Percentiles rank a stretch among this genome's conserved stretches.
Conservation (phyloP, 73 alveolate genomes). For the Urostyla sp. region DNA sequence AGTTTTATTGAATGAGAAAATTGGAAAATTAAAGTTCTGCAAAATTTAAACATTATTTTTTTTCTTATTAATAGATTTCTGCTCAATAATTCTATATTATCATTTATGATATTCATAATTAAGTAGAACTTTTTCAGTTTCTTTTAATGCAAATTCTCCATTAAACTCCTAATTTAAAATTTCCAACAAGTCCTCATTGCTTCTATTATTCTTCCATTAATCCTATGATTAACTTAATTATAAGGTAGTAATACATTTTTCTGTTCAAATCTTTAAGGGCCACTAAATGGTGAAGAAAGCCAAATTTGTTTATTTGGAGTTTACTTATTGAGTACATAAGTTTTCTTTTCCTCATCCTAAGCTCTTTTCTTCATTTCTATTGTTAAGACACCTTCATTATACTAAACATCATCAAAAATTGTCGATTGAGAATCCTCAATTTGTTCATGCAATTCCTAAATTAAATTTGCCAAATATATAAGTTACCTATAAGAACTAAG, state of each 20-base stretch:
- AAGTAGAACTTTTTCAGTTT: conserved; percentile 5
- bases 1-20: neutral
- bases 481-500: neutral
- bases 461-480: neutral
- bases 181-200: conserved; percentile 14
- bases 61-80: no score
- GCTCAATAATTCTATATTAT: no score
- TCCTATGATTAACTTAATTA: no score
- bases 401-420: conserved; percentile 46
- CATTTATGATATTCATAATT: conserved; percentile 20
- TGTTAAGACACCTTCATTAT: conserved; percentile 67
- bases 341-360: conserved; percentile 55
- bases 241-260: no score
- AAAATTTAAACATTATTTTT: no score
- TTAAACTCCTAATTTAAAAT: conserved; percentile 27
- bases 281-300: conserved; percentile 68
- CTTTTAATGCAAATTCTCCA: neutral
- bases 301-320: conserved; percentile 68
- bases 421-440: conserved; percentile 29
- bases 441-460: neutral
- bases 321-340: conserved; percentile 57
- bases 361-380: conserved; percentile 41
- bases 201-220: conserved; percentile 24
- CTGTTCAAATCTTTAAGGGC: conserved; percentile 60
- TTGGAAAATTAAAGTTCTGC: neutral